Percentiles rank a stretch among this genome's conserved stretches.
These are phyloP conservation scores for Blastocystis sp. DNA, from an alignment of 352 stramenopile genomes.

Conservation along the genomic window DNA sequence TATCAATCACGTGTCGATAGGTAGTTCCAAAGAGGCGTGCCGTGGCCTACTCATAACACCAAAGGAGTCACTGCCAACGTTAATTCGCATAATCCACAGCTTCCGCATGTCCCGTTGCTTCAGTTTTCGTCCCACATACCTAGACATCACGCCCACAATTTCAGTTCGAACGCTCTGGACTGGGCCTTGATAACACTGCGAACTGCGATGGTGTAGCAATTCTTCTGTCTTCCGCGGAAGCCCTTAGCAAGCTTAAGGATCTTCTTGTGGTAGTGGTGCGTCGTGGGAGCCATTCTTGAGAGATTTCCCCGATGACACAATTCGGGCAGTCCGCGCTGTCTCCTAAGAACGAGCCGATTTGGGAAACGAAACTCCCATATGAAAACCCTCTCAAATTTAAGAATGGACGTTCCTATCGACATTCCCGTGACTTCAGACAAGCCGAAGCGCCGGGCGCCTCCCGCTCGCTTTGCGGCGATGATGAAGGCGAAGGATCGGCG, in stretches of 20 bases:
- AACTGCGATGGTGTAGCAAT: conserved; percentile 64
- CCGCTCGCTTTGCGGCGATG: conserved; percentile 46
- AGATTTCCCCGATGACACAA: neutral
- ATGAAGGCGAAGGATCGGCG: conserved; percentile 37
- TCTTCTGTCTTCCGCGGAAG: conserved; percentile 66
- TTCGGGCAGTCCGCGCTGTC: neutral
- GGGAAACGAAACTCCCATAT: neutral
- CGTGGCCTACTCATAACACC: conserved; percentile 19
- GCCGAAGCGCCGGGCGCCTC: conserved; percentile 17
- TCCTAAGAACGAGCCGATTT: neutral
- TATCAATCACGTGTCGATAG: conserved; percentile 35
- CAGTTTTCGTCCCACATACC: conserved; percentile 67
- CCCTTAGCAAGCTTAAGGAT: conserved; percentile 69
- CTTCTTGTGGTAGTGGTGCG: conserved; percentile 63
- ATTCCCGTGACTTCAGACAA: conserved; percentile 25
- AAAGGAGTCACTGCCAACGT: neutral
- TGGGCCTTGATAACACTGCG: conserved; percentile 60
- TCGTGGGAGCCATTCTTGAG: conserved; percentile 36
- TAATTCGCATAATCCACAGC: conserved; percentile 69
- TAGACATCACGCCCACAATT: neutral
- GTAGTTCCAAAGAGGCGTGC: conserved; percentile 60
- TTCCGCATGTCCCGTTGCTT: conserved; percentile 67
- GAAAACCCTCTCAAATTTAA: conserved; percentile 13
- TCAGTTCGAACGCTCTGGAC: conserved; percentile 18
- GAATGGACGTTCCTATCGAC: conserved; percentile 61